Evolutionary conservation across 148 eudicot species (phyloP).

Genomic region (Silene conica): DNA sequence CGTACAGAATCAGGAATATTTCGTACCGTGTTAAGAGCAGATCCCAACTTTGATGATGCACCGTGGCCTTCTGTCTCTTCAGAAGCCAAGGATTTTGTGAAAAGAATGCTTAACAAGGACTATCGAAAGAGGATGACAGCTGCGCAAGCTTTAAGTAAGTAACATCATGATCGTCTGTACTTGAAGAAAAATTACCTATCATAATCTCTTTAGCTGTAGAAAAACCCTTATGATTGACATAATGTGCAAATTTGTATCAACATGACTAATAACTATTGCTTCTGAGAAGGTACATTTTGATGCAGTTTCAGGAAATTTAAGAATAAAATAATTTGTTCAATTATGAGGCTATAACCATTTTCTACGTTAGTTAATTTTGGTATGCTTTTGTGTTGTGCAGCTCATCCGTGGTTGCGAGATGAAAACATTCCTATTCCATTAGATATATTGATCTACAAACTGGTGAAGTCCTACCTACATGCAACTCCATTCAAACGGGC

Average conservation of each 20-base stretch:
- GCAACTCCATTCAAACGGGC: constrained; percentile 64
- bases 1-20: constrained; percentile 69
- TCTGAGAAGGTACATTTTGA: background rate
- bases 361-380: background rate
- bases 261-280: background rate
- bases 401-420: constrained; percentile 60
- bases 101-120: constrained; percentile 62
- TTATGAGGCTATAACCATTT: background rate
- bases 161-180: background rate
- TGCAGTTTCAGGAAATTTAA: background rate
- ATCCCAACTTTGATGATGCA: constrained; percentile 56
- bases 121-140: constrained; percentile 69
- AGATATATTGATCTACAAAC: constrained; percentile 58
- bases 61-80: constrained; percentile 60
- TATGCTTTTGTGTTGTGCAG: constrained; percentile 25
- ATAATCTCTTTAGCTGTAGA: background rate
- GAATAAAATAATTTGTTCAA: background rate
- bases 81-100: constrained; percentile 65
- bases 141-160: constrained; percentile 58
- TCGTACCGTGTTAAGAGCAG: constrained; percentile 60
- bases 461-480: constrained; percentile 56
- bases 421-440: constrained; percentile 47
- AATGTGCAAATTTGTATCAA: background rate
- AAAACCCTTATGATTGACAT: background rate
- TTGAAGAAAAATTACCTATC: background rate